A percentile compares a stretch with the other conserved stretches of the same genome.
Evolutionary conservation across 208 protist species (phyloP).

Genomic region (Crithidia sp.): DNA sequence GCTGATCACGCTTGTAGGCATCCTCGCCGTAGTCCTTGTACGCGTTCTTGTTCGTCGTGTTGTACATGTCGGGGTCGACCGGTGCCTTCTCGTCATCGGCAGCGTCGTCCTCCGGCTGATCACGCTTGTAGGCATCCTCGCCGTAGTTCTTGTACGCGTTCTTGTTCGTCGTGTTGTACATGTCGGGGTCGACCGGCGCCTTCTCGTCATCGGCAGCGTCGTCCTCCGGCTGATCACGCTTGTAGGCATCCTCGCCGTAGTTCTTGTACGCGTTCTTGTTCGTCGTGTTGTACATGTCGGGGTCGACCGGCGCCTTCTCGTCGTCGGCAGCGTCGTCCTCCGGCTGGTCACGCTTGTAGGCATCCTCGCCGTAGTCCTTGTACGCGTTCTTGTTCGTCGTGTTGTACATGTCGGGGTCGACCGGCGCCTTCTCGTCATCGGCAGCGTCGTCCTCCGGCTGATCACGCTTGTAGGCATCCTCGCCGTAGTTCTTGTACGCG

Average conservation of each 20-base stretch:
- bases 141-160: too few relatives aligned
- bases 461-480: slow-evolving; percentile 44
- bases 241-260: too few relatives aligned
- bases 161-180: too few relatives aligned
- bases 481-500: slow-evolving; percentile 44
- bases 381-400: slow-evolving; percentile 25
- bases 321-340: background rate
- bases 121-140: too few relatives aligned
- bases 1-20: slow-evolving; percentile 4
- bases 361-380: slow-evolving; percentile 25
- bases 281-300: slow-evolving; percentile 1
- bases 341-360: slow-evolving; percentile 19
- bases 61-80: slow-evolving; percentile 35
- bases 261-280: too few relatives aligned
- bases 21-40: slow-evolving; percentile 13
- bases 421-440: slow-evolving; percentile 13
- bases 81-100: too few relatives aligned
- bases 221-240: too few relatives aligned
- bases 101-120: too few relatives aligned
- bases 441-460: slow-evolving; percentile 17
- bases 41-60: slow-evolving; percentile 27
- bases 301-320: slow-evolving; percentile 26
- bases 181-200: too few relatives aligned
- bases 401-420: slow-evolving; percentile 27
- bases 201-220: too few relatives aligned